Evolutionary conservation across 1,284 basidiomycete species (phyloP), one percentile per base, ranked within the genome.

Genomic region (Leucoagaricus sp.): DNA sequence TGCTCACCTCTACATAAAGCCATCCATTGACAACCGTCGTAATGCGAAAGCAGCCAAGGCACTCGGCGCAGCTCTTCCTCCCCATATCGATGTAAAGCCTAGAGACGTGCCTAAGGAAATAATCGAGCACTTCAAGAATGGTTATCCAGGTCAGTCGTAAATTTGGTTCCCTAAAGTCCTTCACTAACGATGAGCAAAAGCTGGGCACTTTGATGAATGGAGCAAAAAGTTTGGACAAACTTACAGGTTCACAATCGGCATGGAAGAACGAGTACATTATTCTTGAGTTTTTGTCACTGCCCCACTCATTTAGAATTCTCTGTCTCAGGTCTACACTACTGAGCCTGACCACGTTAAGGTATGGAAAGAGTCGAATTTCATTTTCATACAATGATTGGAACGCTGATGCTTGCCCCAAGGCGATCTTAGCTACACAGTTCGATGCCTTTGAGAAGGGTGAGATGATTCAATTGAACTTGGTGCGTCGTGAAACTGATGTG

Each of bases 291-390:
- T 2, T 42, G 1, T 25, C 2, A 7, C 8, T 19, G 12, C 13
- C 21, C 25, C 21, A 23, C 25, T 4, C 8, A 3, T 10, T 55
- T 28, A 48, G 21, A 10, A 25, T 28, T 15, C 13, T 19, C 33
- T 31, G 17, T 17, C 12, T 26, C 47, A 78, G 76, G 62, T 75
- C 21, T 63, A 75, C 36, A 77, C 75, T 2, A 58, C 63, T 9
- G 75, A 79, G 54, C 77, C 76, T 2, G 71, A 75, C 19, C 63
- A 77, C 55, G 65, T 78, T 45, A 78, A 78, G 58, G 65, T 63
- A 47, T 10, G 25, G 44, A 28, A 10, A 21, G 15, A 31, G 5
- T 21, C 21, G 34, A n/a, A 19, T 44, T 9, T 46, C 36, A 26
- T 10, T 34, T 54, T 12, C 47, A 26, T 25, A 26, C 13, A 7